Base-by-base conservation (phyloP, 2,329 filamentous ascomycete genomes). In the Leptographium lundbergii region DNA sequence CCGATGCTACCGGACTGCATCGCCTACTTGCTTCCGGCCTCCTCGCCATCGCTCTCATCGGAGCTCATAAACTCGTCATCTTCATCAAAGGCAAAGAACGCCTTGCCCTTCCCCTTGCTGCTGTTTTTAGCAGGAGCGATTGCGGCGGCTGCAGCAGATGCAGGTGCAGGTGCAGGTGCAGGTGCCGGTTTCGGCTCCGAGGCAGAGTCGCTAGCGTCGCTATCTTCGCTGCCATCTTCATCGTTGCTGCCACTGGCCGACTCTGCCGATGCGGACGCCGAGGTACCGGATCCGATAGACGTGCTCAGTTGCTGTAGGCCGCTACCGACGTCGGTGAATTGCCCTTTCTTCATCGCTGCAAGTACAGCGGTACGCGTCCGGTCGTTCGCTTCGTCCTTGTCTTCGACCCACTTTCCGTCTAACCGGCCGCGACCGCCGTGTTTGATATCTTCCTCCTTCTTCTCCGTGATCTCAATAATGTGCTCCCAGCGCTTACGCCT, bases 321-420 rank as follows among this genome's bases (percentile, higher is more conserved):
- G 32, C 19, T 58, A 27, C 57, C 42, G 34, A 83, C 84, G 73
- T 87, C 84, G 62, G 77, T 81, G 67, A 81, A 82, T 58, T 77
- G 76, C 2, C 84, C 84, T 19, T 78, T 75, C 71, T 83, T 85
- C 75, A 91, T 85, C 9, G 84, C 86, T 55, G 81, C 82, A 51
- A 87, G 68, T 6, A 92, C 87, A 3, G 88, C 88, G 65, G 89
- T 84, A 48, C 88, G 77, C 0, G 91, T 92, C 71, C 88, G 87
- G 74, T 95, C 90, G 64, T 83, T 86, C 29, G 87, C 88, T 69
- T 96, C 91, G 66, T 96, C 91, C 72, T 95, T 96, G 64, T 90
- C 87, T 70, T 99, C 94, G 48, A 97, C 85, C 91, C 92, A 99
- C 69, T 92, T 88, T 0, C 89, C 90, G 67, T 96, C 90, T 48